Conservation (phyloP, 2,329 filamentous ascomycete species). For the Penicillium occitanis region DNA sequence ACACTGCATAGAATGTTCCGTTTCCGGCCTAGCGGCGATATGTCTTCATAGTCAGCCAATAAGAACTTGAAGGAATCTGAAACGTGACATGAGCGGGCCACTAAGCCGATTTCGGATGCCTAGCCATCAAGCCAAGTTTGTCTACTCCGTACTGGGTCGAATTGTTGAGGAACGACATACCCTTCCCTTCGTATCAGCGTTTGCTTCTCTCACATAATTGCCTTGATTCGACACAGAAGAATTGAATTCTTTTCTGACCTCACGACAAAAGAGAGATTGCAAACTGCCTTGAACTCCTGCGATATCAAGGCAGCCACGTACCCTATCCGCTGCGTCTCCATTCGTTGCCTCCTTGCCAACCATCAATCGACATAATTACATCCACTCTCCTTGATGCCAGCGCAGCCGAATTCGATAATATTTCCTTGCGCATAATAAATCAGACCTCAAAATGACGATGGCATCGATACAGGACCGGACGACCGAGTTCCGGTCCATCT, state of each 20-base stretch:
- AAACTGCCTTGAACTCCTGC: not conserved
- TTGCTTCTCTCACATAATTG: not conserved
- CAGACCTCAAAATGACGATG: conserved; percentile 47
- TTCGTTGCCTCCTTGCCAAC: conserved; percentile 2
- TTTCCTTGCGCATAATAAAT: not conserved
- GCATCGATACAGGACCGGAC: conserved; percentile 93
- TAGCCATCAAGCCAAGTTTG: conserved; percentile 11
- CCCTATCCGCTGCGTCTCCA: conserved; percentile 1
- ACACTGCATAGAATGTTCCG: not conserved
- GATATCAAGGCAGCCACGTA: not conserved
- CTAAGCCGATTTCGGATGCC: conserved; percentile 10
- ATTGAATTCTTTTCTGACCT: too few relatives aligned
- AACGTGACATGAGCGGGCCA: conserved; percentile 9
- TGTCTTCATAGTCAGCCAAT: not conserved
- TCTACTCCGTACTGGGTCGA: not conserved
- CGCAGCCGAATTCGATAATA: not conserved
- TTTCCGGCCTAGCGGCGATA: not conserved
- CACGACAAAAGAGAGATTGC: not conserved
- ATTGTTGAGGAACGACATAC: not conserved
- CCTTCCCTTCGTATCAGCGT: not conserved
- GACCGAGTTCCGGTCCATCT: conserved; percentile 88
- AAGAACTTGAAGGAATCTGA: not conserved
- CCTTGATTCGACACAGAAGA: not conserved
- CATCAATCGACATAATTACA: not conserved
- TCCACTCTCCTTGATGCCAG: not conserved